Base-by-base conservation (phyloP, 2,329 filamentous ascomycete species). In the Fusarium sp. region DNA sequence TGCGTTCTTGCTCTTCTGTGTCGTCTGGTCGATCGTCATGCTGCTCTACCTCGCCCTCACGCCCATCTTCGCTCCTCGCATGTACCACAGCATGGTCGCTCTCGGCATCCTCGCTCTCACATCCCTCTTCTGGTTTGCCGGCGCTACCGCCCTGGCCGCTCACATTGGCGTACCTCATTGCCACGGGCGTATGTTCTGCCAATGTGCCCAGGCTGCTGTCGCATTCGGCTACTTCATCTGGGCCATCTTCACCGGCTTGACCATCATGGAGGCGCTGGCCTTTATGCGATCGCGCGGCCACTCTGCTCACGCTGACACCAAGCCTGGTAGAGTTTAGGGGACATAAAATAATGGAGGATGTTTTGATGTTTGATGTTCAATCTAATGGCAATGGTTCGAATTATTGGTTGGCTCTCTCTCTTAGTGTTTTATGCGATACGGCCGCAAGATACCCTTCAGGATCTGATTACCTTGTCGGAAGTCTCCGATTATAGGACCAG, bases 81-180 rank as follows among this genome's bases (percentile, higher is more conserved):
- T 88, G 12, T 89, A 89, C 71, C 88, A 93, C 77, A 86, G 84
- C 51, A 86, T 88, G 49, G 87, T 84, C 43, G 86, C 93, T 17
- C 81, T 94, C 19, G 88, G 73, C 2, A 83, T 92, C 30, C 91
- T 96, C 73, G 83, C 82, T 45, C 69, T 96, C 23, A 96, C 92
- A 11, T 89, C 91, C 80, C 83, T 96, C 56, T 96, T 96, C 82
- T 97, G 94, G 94, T 96, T 97, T 75, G 89, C 91, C 1, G 93
- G 93, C 8, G 91, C 93, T 72, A 89, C 96, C 68, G 92, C 93
- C 0, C 79, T 94, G 12, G 93, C 91, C 1, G 89, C 88, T 20
- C 83, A 83, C 55, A 79, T 93, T 57, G 86, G 86, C 52, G 83
- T 86, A 17, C 80, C 86, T 0, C 78, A 75, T 10, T 80, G 85